Evolutionary conservation across 1,284 basidiomycete genomes (phyloP).

Genomic region (Cutaneotrichosporon sp.): DNA sequence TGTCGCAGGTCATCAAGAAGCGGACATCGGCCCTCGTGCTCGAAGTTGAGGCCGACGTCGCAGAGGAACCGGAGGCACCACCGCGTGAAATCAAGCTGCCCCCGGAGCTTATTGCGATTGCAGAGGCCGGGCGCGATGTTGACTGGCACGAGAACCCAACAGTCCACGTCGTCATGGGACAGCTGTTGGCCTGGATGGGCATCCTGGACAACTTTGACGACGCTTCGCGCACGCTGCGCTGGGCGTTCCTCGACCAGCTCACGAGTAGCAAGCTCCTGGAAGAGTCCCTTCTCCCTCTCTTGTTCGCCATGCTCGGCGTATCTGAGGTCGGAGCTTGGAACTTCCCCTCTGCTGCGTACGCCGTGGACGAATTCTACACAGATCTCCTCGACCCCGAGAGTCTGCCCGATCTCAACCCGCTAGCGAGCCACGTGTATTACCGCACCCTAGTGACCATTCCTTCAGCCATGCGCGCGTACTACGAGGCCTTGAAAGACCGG

Average conservation of each 20-base stretch:
- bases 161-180: conserved; percentile 33
- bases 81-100: conserved; percentile 54
- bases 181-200: conserved; percentile 86
- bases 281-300: conserved; percentile 64
- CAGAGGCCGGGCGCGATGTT: conserved; percentile 53
- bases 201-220: conserved; percentile 79
- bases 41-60: conserved; percentile 60
- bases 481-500: conserved; percentile 80
- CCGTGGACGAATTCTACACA: conserved; percentile 78
- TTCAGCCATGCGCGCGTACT: conserved; percentile 77
- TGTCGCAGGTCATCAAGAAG: conserved; percentile 32
- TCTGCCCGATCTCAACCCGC: conserved; percentile 55
- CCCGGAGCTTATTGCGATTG: conserved; percentile 60
- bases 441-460: conserved; percentile 74
- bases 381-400: conserved; percentile 57
- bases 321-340: conserved; percentile 47
- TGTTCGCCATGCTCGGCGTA: conserved; percentile 63
- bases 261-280: conserved; percentile 64
- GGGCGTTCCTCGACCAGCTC: conserved; percentile 76
- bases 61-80: conserved; percentile 20
- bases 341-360: conserved; percentile 61
- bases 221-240: conserved; percentile 52
- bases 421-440: conserved; percentile 86
- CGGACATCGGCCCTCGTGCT: conserved; percentile 59
- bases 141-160: conserved; percentile 48